Evolutionary conservation across 83 land plant species (phyloP).

Genomic region (Picea abies): DNA sequence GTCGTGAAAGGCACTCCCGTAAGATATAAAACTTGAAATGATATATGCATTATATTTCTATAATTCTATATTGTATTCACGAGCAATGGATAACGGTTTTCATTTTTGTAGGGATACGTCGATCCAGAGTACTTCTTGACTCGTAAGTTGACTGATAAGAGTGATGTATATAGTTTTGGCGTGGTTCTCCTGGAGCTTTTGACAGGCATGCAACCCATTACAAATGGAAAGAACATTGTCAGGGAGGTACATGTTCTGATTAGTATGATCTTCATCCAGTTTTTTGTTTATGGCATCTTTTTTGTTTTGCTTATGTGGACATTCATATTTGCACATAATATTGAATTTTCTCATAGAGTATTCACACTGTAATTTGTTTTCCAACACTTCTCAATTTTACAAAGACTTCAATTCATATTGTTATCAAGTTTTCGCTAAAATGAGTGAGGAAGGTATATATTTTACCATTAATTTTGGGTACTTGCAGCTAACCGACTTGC

Average conservation of each 20-base stretch:
- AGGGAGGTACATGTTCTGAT: conserved; percentile 46
- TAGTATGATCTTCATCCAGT: too few relatives aligned
- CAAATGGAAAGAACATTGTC: conserved; percentile 69
- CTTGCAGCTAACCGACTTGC: not conserved
- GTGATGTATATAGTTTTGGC: conserved; percentile 86
- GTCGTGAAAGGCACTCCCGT: conserved; percentile 88
- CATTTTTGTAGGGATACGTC: conserved; percentile 59
- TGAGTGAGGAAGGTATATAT: not conserved
- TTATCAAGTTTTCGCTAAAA: not conserved
- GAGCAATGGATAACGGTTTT: not conserved
- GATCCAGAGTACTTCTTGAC: conserved; percentile 83
- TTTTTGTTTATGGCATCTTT: not conserved
- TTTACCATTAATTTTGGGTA: not conserved
- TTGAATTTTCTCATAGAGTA: not conserved
- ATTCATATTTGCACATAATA: not conserved
- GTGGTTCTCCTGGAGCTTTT: conserved; percentile 72
- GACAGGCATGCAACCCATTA: conserved; percentile 74
- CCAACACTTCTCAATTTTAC: not conserved
- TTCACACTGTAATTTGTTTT: not conserved
- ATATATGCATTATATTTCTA: not conserved
- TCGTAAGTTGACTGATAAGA: conserved; percentile 68
- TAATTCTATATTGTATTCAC: not conserved
- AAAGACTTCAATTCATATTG: too few relatives aligned
- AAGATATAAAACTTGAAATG: conserved; percentile 9
- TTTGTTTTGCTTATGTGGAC: not conserved